These are phyloP conservation scores for Dactylellina cionopaga DNA, from an alignment of 2,329 filamentous ascomycete species.

Conservation along the genomic window DNA sequence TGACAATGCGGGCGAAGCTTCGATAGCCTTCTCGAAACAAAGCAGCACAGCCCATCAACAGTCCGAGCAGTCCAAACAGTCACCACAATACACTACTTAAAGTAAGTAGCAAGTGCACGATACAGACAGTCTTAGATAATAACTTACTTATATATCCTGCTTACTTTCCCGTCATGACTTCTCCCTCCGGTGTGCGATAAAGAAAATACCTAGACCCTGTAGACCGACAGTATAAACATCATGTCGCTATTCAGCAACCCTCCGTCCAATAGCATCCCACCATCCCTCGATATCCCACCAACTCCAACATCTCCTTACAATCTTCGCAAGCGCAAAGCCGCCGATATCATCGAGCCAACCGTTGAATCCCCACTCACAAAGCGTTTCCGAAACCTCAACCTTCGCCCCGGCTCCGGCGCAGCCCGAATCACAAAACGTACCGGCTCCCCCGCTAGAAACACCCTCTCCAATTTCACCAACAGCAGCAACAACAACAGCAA, in stretches of 20 bases:
- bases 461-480: slow-evolving; percentile 64
- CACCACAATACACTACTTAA: too few relatives aligned
- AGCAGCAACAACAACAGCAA: slow-evolving; percentile 47
- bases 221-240: background rate
- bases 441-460: slow-evolving; percentile 54
- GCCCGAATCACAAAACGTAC: slow-evolving; percentile 50
- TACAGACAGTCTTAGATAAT: too few relatives aligned
- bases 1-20: too few relatives aligned
- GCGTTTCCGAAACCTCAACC: slow-evolving; percentile 69
- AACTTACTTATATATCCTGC: too few relatives aligned
- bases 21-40: too few relatives aligned
- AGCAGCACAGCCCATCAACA: too few relatives aligned
- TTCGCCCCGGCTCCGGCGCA: slow-evolving; percentile 26
- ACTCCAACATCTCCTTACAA: slow-evolving; percentile 15
- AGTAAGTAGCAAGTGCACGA: too few relatives aligned
- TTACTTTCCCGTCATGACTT: background rate
- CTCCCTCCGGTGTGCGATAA: background rate
- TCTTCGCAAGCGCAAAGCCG: slow-evolving; percentile 51
- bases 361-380: slow-evolving; percentile 57
- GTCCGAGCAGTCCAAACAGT: too few relatives aligned
- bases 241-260: slow-evolving; percentile 42
- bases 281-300: background rate
- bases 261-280: slow-evolving; percentile 17
- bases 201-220: too few relatives aligned
- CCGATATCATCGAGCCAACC: slow-evolving; percentile 55